A percentile compares a stretch with the other conserved stretches of the same genome.
These are phyloP conservation scores for Heterobasidion occidentale DNA, from an alignment of 1,284 basidiomycete species.

Conservation along the genomic window DNA sequence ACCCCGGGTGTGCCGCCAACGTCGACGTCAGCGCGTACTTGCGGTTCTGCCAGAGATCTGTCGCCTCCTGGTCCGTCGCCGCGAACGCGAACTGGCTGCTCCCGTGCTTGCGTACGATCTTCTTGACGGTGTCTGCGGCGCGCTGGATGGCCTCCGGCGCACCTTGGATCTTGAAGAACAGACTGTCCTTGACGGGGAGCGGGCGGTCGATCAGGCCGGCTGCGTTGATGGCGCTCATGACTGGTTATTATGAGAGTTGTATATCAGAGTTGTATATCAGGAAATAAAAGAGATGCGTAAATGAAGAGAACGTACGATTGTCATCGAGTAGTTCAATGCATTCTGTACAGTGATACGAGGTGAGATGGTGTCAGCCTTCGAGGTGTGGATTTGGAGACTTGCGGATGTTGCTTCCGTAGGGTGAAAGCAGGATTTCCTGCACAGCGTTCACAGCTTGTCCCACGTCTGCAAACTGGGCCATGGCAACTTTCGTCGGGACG, in stretches of 20 bases:
- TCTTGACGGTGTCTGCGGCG: slow-evolving; percentile 51
- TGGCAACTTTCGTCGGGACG: slow-evolving; percentile 66
- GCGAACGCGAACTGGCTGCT: slow-evolving; percentile 73
- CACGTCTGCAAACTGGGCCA: slow-evolving; percentile 64
- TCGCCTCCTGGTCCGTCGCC: slow-evolving; percentile 68
- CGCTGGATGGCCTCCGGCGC: slow-evolving; percentile 55
- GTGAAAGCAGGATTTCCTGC: slow-evolving; percentile 66
- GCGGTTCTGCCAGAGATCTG: slow-evolving; percentile 79
- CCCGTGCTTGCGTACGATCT: slow-evolving; percentile 60
- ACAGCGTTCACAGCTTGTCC: slow-evolving; percentile 66
- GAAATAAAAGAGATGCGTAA: neutral
- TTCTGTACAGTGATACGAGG: slow-evolving; percentile 31
- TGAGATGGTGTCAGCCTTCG: neutral
- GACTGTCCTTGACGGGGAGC: slow-evolving; percentile 69
- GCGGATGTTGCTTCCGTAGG: slow-evolving; percentile 46
- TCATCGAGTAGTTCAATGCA: slow-evolving; percentile 81
- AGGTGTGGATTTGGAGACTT: slow-evolving; percentile 16
- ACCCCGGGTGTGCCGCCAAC: slow-evolving; percentile 54
- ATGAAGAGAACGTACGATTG: slow-evolving; percentile 34
- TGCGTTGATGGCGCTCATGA: slow-evolving; percentile 75
- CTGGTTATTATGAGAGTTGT: slow-evolving; percentile 19
- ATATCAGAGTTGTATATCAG: neutral
- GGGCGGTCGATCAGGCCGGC: slow-evolving; percentile 47
- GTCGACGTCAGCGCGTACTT: slow-evolving; percentile 82
- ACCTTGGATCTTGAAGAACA: slow-evolving; percentile 90